Evolutionary conservation across 108 stramenopile genomes (phyloP).

Genomic region (Skeletonema potamos): DNA sequence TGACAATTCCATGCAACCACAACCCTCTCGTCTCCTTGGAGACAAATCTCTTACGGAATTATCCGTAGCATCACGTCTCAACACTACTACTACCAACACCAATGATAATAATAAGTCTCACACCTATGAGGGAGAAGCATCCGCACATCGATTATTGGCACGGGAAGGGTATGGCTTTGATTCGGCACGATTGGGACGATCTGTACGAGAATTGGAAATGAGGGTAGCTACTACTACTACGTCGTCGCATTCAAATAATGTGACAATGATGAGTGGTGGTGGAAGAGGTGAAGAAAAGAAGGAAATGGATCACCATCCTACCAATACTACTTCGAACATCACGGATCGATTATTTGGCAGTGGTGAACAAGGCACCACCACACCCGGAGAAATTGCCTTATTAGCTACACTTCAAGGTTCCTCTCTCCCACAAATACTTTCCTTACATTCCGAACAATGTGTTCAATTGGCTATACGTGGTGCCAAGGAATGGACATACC

Average conservation of each 20-base stretch:
- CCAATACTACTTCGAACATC: no score
- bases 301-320: no score
- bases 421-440: slow-evolving; percentile 7
- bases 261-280: no score
- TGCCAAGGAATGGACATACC: neutral
- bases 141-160: slow-evolving; percentile 37
- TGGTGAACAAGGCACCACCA: neutral
- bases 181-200: slow-evolving; percentile 32
- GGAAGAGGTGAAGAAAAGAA: slow-evolving; percentile 20
- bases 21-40: neutral
- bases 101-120: neutral
- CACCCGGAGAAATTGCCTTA: no score
- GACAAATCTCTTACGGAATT: slow-evolving; percentile 18
- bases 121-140: slow-evolving; percentile 32
- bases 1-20: neutral
- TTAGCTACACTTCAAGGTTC: neutral
- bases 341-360: no score
- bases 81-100: neutral
- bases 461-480: slow-evolving; percentile 9
- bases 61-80: slow-evolving; percentile 13
- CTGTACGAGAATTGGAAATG: slow-evolving; percentile 26
- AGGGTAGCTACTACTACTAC: neutral
- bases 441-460: slow-evolving; percentile 22
- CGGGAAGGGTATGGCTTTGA: slow-evolving; percentile 38
- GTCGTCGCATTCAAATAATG: neutral